Evolutionary conservation across 768 basidiomycete genomes (phyloP), one percentile per base, ranked within the genome.

Genomic region (Grammothele lineata): DNA sequence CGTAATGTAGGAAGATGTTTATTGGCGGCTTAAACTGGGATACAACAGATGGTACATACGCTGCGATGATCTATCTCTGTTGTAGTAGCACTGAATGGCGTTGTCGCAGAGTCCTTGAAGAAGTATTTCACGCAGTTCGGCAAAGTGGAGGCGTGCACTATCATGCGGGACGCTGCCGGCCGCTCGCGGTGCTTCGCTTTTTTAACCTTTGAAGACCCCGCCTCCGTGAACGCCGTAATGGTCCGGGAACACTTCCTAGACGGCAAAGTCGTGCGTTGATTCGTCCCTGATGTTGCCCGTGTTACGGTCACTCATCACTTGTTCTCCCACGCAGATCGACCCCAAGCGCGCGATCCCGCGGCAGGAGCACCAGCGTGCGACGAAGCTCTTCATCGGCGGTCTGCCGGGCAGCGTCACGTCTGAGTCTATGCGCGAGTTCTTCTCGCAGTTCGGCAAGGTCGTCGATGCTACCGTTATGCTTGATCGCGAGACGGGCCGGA

Each of bases 21-120:
- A 94, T 99, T 64, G 96, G 96, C 54, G 96, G 96, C 56, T 77
- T 99, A 56, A 96, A 98, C 73, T 99, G 96, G 96, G 95, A 98
- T 70, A 98, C 96, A 61, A 95, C 92, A 66, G 96, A 98, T 78
- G 95, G 96, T 99, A 80, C 69, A 60, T 62, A 80, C 67, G 57
- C 57, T 45, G 61, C 64, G 58, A 56, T 69, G 67, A 60, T 67
- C 64, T 66, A 58, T 63, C 44, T 58, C 48, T 57, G 51, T 54
- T 57, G 55, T 59, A 55, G 70, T 74, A 74, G 72, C 71, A 66
- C 67, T 76, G 62, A 72, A 62, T 52, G n/a, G n/a, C 65, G 61
- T 68, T 57, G 33, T 53, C 57, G 58, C 70, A 88, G 88, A 90
- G 48, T 76, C 77, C 46, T 76, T 89, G 55, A 77, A 81, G 61